These are phyloP conservation scores for Entomortierella parvispora DNA, from an alignment of 192 early-diverging fungal genomes.

Conservation along the genomic window DNA sequence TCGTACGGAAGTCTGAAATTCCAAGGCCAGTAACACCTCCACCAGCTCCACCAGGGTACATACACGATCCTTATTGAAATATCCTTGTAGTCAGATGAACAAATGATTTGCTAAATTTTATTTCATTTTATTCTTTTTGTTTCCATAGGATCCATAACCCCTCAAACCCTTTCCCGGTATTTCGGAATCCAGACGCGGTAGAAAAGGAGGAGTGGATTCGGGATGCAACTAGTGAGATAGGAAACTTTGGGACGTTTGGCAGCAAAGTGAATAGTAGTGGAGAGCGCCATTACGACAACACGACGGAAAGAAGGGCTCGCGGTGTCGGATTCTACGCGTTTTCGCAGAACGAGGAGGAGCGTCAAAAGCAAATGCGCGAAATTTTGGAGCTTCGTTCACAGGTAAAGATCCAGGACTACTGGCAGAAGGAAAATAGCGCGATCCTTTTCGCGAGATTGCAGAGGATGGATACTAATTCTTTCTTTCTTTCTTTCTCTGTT, in stretches of 20 bases:
- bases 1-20: constrained; percentile 67
- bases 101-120: neutral
- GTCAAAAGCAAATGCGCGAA: constrained; percentile 68
- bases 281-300: constrained; percentile 57
- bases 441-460: neutral
- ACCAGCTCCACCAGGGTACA: constrained; percentile 9
- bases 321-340: constrained; percentile 79
- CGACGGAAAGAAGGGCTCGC: constrained; percentile 67
- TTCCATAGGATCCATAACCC: constrained; percentile 22
- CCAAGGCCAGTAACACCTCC: constrained; percentile 23
- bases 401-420: constrained; percentile 22
- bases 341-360: constrained; percentile 69
- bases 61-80: neutral
- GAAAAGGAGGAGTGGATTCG: constrained; percentile 33
- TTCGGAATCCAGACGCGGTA: constrained; percentile 26
- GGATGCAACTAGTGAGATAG: constrained; percentile 20
- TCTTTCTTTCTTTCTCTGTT: neutral
- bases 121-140: neutral
- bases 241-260: neutral
- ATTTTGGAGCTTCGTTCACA: constrained; percentile 65
- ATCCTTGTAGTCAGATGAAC: neutral
- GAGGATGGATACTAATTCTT: neutral
- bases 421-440: neutral
- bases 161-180: constrained; percentile 33
- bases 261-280: constrained; percentile 15